Percentiles rank a stretch among this genome's conserved stretches.
phyloP scores from a whole-genome alignment of 2,329 filamentous ascomycete species.

The Sarocladium strictum region DNA sequence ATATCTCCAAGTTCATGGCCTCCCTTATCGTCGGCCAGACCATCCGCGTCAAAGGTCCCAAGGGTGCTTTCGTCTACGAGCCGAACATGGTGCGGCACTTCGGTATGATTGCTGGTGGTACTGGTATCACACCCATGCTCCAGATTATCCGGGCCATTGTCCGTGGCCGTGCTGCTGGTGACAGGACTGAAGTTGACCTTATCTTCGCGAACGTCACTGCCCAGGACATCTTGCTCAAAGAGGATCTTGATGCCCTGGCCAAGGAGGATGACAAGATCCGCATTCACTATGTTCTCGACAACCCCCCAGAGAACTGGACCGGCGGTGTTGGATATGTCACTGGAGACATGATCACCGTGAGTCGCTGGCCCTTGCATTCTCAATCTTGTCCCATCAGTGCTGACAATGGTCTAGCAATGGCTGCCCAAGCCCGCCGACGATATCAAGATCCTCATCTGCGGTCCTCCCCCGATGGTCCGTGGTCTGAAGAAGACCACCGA shows the following conservation, averaged over 20 bases:
- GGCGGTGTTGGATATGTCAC: constrained; percentile 95
- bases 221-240: constrained; percentile 88
- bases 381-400: no score
- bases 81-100: constrained; percentile 96
- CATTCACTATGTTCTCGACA: constrained; percentile 94
- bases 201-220: constrained; percentile 95
- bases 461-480: constrained; percentile 92
- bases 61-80: constrained; percentile 95
- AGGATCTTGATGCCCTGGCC: constrained; percentile 78
- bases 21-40: constrained; percentile 75
- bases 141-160: constrained; percentile 91
- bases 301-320: constrained; percentile 84
- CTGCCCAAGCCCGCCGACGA: constrained; percentile 79
- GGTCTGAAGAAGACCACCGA: constrained; percentile 96
- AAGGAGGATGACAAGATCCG: constrained; percentile 75
- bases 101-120: constrained; percentile 96
- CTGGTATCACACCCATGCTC: constrained; percentile 97
- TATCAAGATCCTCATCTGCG: constrained; percentile 91
- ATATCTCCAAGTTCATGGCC: constrained; percentile 92
- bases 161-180: constrained; percentile 69
- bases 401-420: constrained; percentile 64
- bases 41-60: constrained; percentile 88
- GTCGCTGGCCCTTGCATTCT: constrained; percentile 22
- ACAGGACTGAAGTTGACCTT: constrained; percentile 84
- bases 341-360: constrained; percentile 85